These are phyloP conservation scores for Capsicum chinense DNA, from an alignment of 257 asterid species.

Conservation along the genomic window DNA sequence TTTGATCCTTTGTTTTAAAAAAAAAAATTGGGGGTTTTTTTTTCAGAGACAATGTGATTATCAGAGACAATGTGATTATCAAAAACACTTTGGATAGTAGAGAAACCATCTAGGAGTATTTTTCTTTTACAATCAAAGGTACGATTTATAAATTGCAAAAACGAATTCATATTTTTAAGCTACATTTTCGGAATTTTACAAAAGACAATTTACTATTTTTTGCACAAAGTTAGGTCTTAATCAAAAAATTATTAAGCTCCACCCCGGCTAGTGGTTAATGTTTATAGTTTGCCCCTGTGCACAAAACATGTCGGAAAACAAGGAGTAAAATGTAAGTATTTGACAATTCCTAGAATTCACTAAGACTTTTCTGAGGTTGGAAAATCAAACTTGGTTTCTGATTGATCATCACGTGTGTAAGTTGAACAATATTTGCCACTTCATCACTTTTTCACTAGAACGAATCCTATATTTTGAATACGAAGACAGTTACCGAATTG, in stretches of 20 bases:
- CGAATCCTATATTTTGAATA: background rate
- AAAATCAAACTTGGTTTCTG: conserved; percentile 8
- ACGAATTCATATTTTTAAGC: background rate
- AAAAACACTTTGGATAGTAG: no score
- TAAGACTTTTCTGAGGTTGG: background rate
- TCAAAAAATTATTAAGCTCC: background rate
- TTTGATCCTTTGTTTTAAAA: no score
- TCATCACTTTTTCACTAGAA: background rate
- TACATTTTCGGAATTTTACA: background rate
- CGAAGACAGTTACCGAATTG: background rate
- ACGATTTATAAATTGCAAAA: background rate
- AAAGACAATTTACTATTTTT: background rate
- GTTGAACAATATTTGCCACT: background rate
- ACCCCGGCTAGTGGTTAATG: no score
- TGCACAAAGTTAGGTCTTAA: background rate
- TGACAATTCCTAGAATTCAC: background rate
- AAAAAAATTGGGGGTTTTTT: no score
- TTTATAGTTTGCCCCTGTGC: background rate
- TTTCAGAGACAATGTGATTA: no score
- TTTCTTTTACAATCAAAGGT: background rate
- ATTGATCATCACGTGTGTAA: conserved; percentile 8
- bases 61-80: no score
- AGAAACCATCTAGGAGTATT: background rate
- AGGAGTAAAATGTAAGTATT: background rate
- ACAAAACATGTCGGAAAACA: background rate